Percentiles rank a stretch among this genome's conserved stretches.
Conservation (phyloP, 495 filamentous ascomycete genomes). For the Penicillium desertorum region DNA sequence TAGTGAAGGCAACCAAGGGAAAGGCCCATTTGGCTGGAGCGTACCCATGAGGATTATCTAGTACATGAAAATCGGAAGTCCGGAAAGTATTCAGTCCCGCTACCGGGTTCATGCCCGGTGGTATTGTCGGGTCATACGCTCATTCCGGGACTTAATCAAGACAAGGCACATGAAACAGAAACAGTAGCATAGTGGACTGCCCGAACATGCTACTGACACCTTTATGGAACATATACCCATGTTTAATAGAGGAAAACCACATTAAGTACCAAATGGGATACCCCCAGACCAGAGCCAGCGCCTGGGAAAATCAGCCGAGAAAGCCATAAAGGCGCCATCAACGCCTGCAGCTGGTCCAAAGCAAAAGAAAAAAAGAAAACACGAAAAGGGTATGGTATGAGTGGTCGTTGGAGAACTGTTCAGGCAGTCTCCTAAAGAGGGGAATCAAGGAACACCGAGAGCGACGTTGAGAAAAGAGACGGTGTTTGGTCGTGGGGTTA, state of each 20-base stretch:
- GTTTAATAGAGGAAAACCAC: constrained; percentile 9
- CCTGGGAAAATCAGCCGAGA: constrained; percentile 33
- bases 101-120: constrained; percentile 1
- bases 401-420: constrained; percentile 22
- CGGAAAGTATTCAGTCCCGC: constrained; percentile 2
- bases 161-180: constrained; percentile 1
- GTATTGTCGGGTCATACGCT: constrained; percentile 1
- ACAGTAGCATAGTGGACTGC: constrained; percentile 7
- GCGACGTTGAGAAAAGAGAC: constrained; percentile 9
- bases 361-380: constrained; percentile 17
- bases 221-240: constrained; percentile 5
- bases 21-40: not conserved
- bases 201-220: constrained; percentile 7
- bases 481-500: constrained; percentile 9
- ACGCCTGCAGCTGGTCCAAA: constrained; percentile 41
- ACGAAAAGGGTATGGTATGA: constrained; percentile 19
- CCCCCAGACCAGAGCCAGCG: constrained; percentile 29
- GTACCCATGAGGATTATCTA: constrained; percentile 2
- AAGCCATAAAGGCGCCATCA: constrained; percentile 29
- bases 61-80: not conserved
- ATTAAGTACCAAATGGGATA: constrained; percentile 23
- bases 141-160: constrained; percentile 10
- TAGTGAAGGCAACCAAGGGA: not conserved
- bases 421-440: constrained; percentile 13
- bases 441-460: constrained; percentile 8